Base-by-base conservation (phyloP, 371 early-diverging fungal species). In the Mortierella polycephala region DNA sequence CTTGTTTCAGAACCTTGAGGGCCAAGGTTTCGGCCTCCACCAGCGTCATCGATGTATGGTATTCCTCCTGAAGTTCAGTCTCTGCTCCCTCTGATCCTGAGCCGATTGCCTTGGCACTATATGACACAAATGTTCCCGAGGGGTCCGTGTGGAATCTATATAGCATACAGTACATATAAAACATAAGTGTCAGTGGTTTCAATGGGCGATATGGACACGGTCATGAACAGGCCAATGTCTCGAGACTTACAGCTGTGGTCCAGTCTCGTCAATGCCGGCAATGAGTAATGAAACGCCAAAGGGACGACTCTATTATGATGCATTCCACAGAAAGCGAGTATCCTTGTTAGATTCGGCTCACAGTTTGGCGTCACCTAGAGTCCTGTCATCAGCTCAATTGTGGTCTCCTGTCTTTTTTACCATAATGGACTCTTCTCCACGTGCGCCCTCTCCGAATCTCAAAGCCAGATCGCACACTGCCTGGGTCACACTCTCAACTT, bases 1-100 rank as follows among this genome's bases (percentile, higher is more conserved):
- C 99, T 72, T 97, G 95, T 87, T 99, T 99, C 49, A 99, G 87
- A n/a, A 99, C 96, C 83, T 94, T 96, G 63, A 99, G 91, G 16
- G 98, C 91, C 68, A 96, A 82, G 7, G 87, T 85, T 72, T 97
- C 93, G 5, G 98, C 98, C 81, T 99, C 97, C 16, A 89, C 85
- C 68, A 98, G 81, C 5, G 94, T 92, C 81, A 97, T 89, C 8
- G 93, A 91, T 87, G 93, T 74, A 83, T 97, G 95, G 72, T 95
- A 99, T 81, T 96, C 93, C 83, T 97, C 95, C 84, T 98, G 96
- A 64, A 99, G 88, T 84, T 96, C 97, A 9, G 96, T 93, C 83
- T 99, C 98, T 42, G 99, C 99, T 51, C 99, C 99, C 85, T 99
- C 99, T 8, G 96, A 95, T 45, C 99, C 99, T 39, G 98, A 94